Evolutionary conservation across 2,329 filamentous ascomycete species (phyloP).

Genomic region (Penicillium sp.): DNA sequence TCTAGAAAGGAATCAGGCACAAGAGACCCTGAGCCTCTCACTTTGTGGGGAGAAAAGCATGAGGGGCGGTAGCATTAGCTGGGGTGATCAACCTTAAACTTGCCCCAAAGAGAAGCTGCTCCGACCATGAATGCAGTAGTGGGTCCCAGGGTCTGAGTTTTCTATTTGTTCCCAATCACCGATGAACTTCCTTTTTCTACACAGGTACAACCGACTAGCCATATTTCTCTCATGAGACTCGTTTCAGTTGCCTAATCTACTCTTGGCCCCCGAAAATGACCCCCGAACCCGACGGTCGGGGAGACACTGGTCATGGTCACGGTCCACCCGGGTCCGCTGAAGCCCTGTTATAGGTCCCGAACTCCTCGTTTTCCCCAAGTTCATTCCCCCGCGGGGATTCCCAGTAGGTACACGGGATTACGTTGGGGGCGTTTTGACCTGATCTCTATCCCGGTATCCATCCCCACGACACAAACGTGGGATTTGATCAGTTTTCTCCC

Average conservation of each 20-base stretch:
- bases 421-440: neutral
- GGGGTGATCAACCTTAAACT: neutral
- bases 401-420: neutral
- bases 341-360: neutral
- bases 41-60: neutral
- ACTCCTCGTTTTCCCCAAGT: neutral
- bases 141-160: neutral
- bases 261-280: neutral
- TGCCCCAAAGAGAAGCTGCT: neutral
- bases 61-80: neutral
- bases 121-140: neutral
- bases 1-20: neutral
- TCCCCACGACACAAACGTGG: neutral
- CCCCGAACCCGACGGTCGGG: neutral
- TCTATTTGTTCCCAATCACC: neutral
- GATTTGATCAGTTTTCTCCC: neutral
- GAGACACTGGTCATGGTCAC: neutral
- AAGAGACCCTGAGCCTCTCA: neutral
- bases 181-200: neutral
- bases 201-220: neutral
- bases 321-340: neutral
- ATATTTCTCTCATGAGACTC: neutral
- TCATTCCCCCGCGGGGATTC: neutral
- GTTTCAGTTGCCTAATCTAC: slow-evolving; percentile 2
- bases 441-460: neutral